These are phyloP conservation scores for Pythium insidiosum DNA, from an alignment of 352 stramenopile genomes.

Conservation along the genomic window DNA sequence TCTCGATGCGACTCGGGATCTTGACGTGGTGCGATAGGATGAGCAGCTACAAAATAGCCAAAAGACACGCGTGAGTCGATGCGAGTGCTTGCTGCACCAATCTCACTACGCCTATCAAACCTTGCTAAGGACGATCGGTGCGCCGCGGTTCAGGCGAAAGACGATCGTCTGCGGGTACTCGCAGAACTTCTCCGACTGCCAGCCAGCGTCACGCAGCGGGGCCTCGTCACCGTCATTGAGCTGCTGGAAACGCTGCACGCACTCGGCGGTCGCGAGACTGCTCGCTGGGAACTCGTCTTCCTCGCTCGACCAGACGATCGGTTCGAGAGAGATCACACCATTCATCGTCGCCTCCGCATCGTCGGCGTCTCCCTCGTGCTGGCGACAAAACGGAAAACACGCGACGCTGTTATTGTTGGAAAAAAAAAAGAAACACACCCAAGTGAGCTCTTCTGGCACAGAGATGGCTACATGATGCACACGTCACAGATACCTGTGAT, in stretches of 20 bases:
- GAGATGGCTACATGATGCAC: too few species aligned
- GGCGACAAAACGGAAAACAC: too few species aligned
- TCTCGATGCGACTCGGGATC: constrained; percentile 37
- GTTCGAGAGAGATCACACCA: not conserved
- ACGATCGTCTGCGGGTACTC: constrained; percentile 53
- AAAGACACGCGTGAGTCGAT: not conserved
- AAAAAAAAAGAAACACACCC: too few species aligned
- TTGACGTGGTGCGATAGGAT: constrained; percentile 30
- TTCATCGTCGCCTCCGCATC: constrained; percentile 41
- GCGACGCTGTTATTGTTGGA: too few species aligned
- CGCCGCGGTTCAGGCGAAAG: constrained; percentile 25
- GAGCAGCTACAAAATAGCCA: constrained; percentile 9
- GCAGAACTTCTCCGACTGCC: constrained; percentile 50
- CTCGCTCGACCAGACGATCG: not conserved
- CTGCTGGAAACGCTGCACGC: too few species aligned
- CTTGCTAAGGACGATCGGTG: not conserved
- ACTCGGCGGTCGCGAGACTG: too few species aligned
- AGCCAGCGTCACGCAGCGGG: constrained; percentile 6
- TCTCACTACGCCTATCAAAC: too few species aligned
- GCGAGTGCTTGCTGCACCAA: too few species aligned
- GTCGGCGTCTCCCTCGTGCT: too few species aligned
- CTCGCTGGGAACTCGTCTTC: too few species aligned
- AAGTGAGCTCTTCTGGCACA: too few species aligned
- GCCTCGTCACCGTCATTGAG: not conserved
- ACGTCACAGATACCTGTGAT: too few species aligned